Conservation (phyloP, 495 filamentous ascomycete genomes). For the Penicillium silybi region DNA sequence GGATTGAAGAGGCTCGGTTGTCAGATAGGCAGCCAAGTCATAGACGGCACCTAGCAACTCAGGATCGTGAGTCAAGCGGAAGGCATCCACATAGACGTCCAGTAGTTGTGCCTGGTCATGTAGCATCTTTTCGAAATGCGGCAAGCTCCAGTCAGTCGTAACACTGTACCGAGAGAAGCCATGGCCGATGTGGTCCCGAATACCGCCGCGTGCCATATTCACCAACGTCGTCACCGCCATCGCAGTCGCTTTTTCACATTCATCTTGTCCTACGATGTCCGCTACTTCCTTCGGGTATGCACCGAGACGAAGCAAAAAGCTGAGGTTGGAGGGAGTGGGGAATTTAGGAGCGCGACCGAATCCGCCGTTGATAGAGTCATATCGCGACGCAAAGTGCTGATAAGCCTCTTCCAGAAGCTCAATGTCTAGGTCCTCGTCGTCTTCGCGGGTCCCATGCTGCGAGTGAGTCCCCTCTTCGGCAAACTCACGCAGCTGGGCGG, state of each 20-base stretch:
- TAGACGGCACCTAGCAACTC: constrained; percentile 78
- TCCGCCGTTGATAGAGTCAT: constrained; percentile 73
- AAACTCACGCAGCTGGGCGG: constrained; percentile 75
- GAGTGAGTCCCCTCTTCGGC: constrained; percentile 79
- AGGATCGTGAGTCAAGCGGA: constrained; percentile 62
- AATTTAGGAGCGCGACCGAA: constrained; percentile 82
- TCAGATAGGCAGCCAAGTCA: constrained; percentile 81
- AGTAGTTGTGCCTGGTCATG: constrained; percentile 91
- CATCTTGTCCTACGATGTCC: constrained; percentile 81
- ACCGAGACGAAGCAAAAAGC: constrained; percentile 74
- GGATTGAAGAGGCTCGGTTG: constrained; percentile 57
- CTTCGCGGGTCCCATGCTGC: constrained; percentile 45
- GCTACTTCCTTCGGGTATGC: constrained; percentile 67
- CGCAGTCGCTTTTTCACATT: constrained; percentile 65
- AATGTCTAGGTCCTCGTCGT: constrained; percentile 71
- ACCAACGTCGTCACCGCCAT: constrained; percentile 84
- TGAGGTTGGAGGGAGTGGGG: constrained; percentile 79
- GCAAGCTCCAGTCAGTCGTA: constrained; percentile 84
- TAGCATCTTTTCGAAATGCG: constrained; percentile 98
- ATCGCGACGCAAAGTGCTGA: constrained; percentile 70
- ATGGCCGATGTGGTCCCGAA: constrained; percentile 88
- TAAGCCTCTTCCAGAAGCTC: constrained; percentile 91
- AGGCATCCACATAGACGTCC: constrained; percentile 83
- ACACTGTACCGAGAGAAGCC: constrained; percentile 91
- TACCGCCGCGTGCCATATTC: constrained; percentile 79